Conservation (phyloP, 176 grass and related monocot genomes). For the Hordeum vulgare region DNA sequence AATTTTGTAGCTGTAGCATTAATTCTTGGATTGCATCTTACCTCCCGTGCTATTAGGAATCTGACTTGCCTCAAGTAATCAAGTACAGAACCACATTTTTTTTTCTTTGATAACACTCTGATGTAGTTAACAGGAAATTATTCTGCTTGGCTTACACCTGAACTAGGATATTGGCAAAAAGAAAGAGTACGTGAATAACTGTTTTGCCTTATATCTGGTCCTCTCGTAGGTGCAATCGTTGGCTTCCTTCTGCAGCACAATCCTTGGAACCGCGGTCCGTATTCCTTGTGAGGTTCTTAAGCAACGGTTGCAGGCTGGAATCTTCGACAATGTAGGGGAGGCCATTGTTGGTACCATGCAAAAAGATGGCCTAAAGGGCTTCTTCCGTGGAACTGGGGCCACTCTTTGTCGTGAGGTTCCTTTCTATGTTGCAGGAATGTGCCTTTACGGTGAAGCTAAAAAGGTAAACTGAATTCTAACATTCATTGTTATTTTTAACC, state of each 20-base stretch:
- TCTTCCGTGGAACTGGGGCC: conserved; percentile 93
- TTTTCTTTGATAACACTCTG: not conserved
- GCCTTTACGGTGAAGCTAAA: conserved; percentile 91
- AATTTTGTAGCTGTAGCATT: not conserved
- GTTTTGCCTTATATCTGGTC: not conserved
- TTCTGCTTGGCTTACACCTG: not conserved
- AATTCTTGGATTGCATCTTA: not conserved
- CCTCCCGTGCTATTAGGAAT: not conserved
- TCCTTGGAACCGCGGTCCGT: conserved; percentile 82
- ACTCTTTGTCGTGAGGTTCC: conserved; percentile 96
- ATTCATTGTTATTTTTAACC: not conserved
- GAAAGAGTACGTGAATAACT: not conserved
- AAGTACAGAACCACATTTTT: not conserved
- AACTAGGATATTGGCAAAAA: not conserved
- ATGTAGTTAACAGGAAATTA: not conserved
- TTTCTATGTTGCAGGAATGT: conserved; percentile 95
- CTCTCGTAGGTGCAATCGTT: conserved; percentile 73
- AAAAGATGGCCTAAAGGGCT: conserved; percentile 71
- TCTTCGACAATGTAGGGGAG: conserved; percentile 91
- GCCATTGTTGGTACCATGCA: conserved; percentile 84
- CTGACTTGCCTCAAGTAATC: not conserved
- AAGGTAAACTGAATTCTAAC: conserved; percentile 44
- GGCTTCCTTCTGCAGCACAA: conserved; percentile 94
- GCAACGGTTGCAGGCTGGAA: conserved; percentile 85
- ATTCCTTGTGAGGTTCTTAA: conserved; percentile 95